phyloP scores from a whole-genome alignment of 805 yeast species.

The Kuraishia capsulata region DNA sequence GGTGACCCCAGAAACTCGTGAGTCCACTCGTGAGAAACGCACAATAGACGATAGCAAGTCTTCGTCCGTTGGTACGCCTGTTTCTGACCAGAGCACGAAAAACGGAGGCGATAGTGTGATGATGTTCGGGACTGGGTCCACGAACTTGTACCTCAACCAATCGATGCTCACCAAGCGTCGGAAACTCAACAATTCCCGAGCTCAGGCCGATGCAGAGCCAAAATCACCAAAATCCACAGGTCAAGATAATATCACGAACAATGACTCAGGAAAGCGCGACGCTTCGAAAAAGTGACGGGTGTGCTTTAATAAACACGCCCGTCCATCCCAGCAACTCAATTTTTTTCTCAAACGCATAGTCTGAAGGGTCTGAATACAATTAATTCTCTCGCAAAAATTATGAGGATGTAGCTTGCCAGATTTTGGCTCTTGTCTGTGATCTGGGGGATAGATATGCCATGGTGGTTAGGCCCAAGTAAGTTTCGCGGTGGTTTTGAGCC shows the following conservation, averaged over 20 bases:
- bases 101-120: not conserved
- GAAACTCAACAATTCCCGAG: not conserved
- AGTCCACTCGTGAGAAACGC: too few species aligned
- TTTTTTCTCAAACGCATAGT: too few species aligned
- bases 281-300: too few species aligned
- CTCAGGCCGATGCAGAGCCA: not conserved
- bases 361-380: too few species aligned
- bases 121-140: not conserved
- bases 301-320: too few species aligned
- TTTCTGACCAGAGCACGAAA: not conserved
- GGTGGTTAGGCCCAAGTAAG: too few species aligned
- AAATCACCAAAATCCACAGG: not conserved
- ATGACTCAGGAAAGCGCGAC: not conserved
- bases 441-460: too few species aligned
- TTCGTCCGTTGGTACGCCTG: not conserved
- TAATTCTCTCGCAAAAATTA: too few species aligned
- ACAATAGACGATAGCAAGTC: not conserved
- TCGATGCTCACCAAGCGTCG: slow-evolving; percentile 2
- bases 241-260: not conserved
- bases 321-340: too few species aligned
- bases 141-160: slow-evolving; percentile 1
- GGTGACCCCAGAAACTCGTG: not conserved
- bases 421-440: too few species aligned
- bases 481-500: too few species aligned
- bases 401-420: too few species aligned